Evolutionary conservation across 169 alveolate species (phyloP).

Genomic region (Eimeria sp.): DNA sequence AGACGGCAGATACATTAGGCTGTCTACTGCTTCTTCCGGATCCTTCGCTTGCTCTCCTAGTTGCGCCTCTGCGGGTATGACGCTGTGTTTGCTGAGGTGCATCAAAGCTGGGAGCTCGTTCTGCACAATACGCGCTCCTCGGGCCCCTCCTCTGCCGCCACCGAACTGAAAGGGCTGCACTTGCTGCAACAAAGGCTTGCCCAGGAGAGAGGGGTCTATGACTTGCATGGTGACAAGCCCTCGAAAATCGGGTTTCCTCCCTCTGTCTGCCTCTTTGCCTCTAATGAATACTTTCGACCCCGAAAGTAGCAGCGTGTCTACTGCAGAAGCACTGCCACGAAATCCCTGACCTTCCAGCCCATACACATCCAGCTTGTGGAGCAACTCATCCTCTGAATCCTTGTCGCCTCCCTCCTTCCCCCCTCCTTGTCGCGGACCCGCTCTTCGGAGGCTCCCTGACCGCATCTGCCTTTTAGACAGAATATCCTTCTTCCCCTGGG

Average conservation of each 20-base stretch:
- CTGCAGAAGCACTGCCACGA: not conserved
- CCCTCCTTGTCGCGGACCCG: not conserved
- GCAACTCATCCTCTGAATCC: slow-evolving; percentile 3
- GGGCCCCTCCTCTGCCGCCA: slow-evolving; percentile 17
- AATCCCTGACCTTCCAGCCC: not conserved
- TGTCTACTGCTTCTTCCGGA: slow-evolving; percentile 28
- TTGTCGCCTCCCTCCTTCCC: not conserved
- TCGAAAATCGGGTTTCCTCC: not conserved
- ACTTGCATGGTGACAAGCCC: slow-evolving; percentile 53
- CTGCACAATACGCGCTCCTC: slow-evolving; percentile 6
- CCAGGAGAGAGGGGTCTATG: slow-evolving; percentile 30
- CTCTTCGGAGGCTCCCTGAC: not conserved
- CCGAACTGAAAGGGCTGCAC: slow-evolving; percentile 13
- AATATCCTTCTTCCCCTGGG: not conserved
- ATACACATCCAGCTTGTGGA: slow-evolving; percentile 33
- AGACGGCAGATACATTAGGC: slow-evolving; percentile 56
- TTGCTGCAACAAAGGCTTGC: slow-evolving; percentile 8
- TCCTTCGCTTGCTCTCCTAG: not conserved
- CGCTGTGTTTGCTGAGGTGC: not conserved
- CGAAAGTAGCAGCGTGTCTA: slow-evolving; percentile 17
- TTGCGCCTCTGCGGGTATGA: slow-evolving; percentile 8
- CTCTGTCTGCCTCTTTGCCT: not conserved
- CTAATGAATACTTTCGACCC: slow-evolving; percentile 37
- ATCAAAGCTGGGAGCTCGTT: slow-evolving; percentile 20
- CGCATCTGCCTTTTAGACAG: not conserved